Evolutionary conservation across 2,329 filamentous ascomycete genomes (phyloP).

Genomic region (Emergomyces pasteurianus): DNA sequence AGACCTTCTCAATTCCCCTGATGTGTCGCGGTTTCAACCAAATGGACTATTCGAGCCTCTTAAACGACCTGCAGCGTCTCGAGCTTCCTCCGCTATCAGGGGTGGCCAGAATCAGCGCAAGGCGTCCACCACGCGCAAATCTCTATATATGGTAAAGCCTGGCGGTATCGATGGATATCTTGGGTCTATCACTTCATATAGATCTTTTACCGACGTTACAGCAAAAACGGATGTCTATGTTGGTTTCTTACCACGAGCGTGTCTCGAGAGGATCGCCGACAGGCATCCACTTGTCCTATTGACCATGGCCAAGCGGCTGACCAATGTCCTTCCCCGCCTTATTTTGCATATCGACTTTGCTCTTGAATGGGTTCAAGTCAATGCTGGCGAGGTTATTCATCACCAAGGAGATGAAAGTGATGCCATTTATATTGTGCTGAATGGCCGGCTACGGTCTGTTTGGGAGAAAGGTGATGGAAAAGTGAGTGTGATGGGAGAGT

Average conservation of each 20-base stretch:
- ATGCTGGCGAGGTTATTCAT: slow-evolving; percentile 87
- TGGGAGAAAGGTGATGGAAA: slow-evolving; percentile 70
- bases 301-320: slow-evolving; percentile 91
- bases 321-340: slow-evolving; percentile 73
- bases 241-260: slow-evolving; percentile 75
- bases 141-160: slow-evolving; percentile 83
- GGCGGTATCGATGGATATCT: slow-evolving; percentile 90
- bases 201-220: slow-evolving; percentile 91
- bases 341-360: slow-evolving; percentile 97
- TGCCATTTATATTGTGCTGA: slow-evolving; percentile 94
- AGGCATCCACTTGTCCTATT: slow-evolving; percentile 82
- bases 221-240: slow-evolving; percentile 98
- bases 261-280: slow-evolving; percentile 85
- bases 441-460: slow-evolving; percentile 77
- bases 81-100: slow-evolving; percentile 16
- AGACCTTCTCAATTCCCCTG: slow-evolving; percentile 27
- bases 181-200: slow-evolving; percentile 84
- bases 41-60: slow-evolving; percentile 35
- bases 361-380: slow-evolving; percentile 94
- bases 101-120: slow-evolving; percentile 24
- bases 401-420: slow-evolving; percentile 92
- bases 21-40: slow-evolving; percentile 15
- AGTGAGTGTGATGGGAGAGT: slow-evolving; percentile 80
- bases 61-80: slow-evolving; percentile 35
- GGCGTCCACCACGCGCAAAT: slow-evolving; percentile 44